These are phyloP conservation scores for Pythium aquatile DNA, from an alignment of 352 stramenopile species.

Conservation along the genomic window DNA sequence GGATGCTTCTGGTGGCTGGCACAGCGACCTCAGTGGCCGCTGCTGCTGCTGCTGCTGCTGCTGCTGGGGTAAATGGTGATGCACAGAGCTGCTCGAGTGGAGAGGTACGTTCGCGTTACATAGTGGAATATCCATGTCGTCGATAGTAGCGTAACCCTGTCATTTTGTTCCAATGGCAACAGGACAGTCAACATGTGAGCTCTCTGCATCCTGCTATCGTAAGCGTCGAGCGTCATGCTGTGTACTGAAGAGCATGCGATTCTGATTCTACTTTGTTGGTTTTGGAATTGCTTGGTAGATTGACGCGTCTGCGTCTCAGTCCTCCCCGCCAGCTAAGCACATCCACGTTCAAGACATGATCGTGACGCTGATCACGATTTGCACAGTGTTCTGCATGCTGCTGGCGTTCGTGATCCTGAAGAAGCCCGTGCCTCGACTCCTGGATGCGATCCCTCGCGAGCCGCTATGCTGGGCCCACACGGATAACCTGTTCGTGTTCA, in stretches of 20 bases:
- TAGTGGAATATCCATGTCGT: too few species aligned
- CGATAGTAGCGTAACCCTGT: too few species aligned
- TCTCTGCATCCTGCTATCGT: not conserved
- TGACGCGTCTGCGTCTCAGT: not conserved
- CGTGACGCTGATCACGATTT: conserved; percentile 22
- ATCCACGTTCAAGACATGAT: conserved; percentile 25
- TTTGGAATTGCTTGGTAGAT: not conserved
- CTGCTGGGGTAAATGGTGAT: not conserved
- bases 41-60: not conserved
- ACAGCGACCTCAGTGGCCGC: not conserved
- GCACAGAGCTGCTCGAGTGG: not conserved
- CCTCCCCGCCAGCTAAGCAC: not conserved
- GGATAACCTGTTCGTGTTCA: conserved; percentile 27
- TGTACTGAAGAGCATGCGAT: too few species aligned
- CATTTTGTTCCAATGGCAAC: too few species aligned
- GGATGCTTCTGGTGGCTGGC: not conserved
- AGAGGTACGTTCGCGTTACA: not conserved
- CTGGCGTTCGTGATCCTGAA: conserved; percentile 28
- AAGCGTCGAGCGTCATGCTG: too few species aligned
- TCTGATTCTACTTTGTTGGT: too few species aligned
- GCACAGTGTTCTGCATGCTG: conserved; percentile 24
- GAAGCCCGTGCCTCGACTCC: conserved; percentile 22
- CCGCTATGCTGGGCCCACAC: conserved; percentile 22
- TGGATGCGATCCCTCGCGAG: conserved; percentile 25
- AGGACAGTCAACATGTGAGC: not conserved